phyloP scores from a whole-genome alignment of 352 stramenopile genomes.

The Pythium dissimile region DNA sequence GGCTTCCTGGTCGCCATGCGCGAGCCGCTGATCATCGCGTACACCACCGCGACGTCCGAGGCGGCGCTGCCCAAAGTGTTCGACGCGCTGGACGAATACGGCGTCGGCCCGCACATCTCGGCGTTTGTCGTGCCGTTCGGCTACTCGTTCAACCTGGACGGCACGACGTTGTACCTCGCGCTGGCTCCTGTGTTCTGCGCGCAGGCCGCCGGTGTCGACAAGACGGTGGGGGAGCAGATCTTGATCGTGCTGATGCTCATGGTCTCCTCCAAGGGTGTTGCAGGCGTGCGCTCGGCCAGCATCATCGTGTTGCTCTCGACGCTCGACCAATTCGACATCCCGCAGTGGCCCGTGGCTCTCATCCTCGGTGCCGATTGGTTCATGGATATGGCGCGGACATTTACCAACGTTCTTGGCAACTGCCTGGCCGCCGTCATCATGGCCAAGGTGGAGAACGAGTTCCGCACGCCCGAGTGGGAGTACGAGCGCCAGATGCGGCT shows the following conservation, averaged over 20 bases:
- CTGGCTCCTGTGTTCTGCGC: constrained; percentile 48
- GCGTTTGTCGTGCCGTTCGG: constrained; percentile 58
- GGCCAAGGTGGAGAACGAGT: constrained; percentile 62
- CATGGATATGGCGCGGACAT: constrained; percentile 55
- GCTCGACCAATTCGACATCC: constrained; percentile 32
- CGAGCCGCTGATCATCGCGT: constrained; percentile 52
- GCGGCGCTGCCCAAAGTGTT: constrained; percentile 55
- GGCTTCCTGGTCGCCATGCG: constrained; percentile 45
- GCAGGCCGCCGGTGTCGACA: constrained; percentile 36
- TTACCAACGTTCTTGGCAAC: constrained; percentile 57
- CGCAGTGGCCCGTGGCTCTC: constrained; percentile 52
- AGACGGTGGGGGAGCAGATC: constrained; percentile 10
- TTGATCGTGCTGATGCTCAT: constrained; percentile 9
- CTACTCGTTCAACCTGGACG: constrained; percentile 70
- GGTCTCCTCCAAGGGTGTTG: constrained; percentile 9
- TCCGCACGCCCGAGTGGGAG: constrained; percentile 50
- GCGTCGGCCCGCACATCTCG: constrained; percentile 45
- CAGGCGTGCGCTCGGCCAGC: constrained; percentile 3
- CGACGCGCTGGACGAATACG: constrained; percentile 44
- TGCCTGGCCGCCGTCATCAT: constrained; percentile 52
- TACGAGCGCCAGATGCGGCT: constrained; percentile 9
- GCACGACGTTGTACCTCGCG: constrained; percentile 46
- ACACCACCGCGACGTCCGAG: constrained; percentile 21
- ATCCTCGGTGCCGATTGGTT: constrained; percentile 61
- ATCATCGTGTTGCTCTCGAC: constrained; percentile 7